A percentile compares a stretch with the other conserved stretches of the same genome.
Evolutionary conservation across 176 grass and related monocot species (phyloP).

Genomic region (Hordeum marinum): DNA sequence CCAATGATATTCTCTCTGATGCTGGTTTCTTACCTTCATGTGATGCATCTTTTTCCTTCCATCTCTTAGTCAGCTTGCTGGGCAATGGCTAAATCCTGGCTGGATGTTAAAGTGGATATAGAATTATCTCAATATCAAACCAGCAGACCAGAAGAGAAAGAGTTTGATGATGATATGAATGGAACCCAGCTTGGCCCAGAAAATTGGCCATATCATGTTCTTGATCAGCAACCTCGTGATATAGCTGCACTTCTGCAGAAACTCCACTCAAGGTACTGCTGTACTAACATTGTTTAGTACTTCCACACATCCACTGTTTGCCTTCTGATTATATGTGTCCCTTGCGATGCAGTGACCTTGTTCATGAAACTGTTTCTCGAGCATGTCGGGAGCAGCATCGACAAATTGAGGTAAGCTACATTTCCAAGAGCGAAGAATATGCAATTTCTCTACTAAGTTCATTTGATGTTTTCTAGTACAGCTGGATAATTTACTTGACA

Average conservation of each 20-base stretch:
- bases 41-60: slow-evolving; percentile 19
- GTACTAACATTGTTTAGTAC: slow-evolving; percentile 10
- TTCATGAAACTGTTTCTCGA: slow-evolving; percentile 86
- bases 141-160: slow-evolving; percentile 61
- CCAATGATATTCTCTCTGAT: slow-evolving; percentile 5
- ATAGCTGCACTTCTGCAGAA: slow-evolving; percentile 90
- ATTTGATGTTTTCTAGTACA: neutral
- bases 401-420: slow-evolving; percentile 72
- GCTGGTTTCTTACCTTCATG: slow-evolving; percentile 9
- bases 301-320: neutral
- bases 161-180: slow-evolving; percentile 76
- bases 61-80: slow-evolving; percentile 91
- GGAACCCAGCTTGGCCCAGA: slow-evolving; percentile 59
- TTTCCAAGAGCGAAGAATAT: slow-evolving; percentile 9
- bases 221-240: slow-evolving; percentile 93
- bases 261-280: slow-evolving; percentile 79
- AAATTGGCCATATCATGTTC: slow-evolving; percentile 83
- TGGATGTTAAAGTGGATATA: slow-evolving; percentile 87
- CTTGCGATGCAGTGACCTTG: slow-evolving; percentile 72
- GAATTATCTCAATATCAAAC: slow-evolving; percentile 71
- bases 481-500: neutral
- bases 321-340: neutral
- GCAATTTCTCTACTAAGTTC: neutral
- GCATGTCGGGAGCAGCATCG: slow-evolving; percentile 87
- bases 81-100: slow-evolving; percentile 92